Evolutionary conservation across 192 early-diverging fungal species (phyloP), one percentile per base, ranked within the genome.

Genomic region (Backusella sp.): DNA sequence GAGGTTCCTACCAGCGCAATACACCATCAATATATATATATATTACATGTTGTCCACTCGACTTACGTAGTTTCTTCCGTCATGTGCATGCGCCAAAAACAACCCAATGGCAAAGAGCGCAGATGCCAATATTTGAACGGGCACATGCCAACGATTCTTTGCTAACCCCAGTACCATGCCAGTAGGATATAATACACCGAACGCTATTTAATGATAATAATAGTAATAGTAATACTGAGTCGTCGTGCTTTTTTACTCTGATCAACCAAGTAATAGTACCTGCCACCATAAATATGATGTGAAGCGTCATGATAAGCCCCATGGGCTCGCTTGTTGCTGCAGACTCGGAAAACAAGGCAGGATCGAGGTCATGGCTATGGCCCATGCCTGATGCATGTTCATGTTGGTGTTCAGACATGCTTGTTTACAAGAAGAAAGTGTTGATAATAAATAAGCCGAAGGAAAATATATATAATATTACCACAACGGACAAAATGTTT

Each of bases 1-100:
- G 79, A 4, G 82, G 82, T 53, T 83, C 82, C 80, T 81, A 66
- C 30, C 8, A 1, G 37, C 11, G 7, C 3, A 39, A 39, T 39
- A 39, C 8, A 6, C 36, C 28, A 28, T 67, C 21, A 17, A 39
- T 66, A 23, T 37, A 1, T 37, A 75, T 32, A 59, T 26, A 11
- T 39, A 39, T 26, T 28, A 28, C 28, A 73, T 21, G 21, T 12
- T 32, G 30, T 3, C 56, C 37, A 28, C 19, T 36, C 17, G 37
- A 12, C 72, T 87, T 70, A 82, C 82, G 83, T 88, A 92, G 14
- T 84, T 84, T 17, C 91, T 85, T 28, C 91, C 91, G 46, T 80
- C 66, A 73, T 92, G 91, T 19, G 84, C 80, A 77, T 92, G 91
- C 0, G 86, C 91, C 17, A 92, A 83, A 41, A 91, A 76, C 72